Conservation (phyloP, 805 yeast species). For the Yamadazyma sp. region DNA sequence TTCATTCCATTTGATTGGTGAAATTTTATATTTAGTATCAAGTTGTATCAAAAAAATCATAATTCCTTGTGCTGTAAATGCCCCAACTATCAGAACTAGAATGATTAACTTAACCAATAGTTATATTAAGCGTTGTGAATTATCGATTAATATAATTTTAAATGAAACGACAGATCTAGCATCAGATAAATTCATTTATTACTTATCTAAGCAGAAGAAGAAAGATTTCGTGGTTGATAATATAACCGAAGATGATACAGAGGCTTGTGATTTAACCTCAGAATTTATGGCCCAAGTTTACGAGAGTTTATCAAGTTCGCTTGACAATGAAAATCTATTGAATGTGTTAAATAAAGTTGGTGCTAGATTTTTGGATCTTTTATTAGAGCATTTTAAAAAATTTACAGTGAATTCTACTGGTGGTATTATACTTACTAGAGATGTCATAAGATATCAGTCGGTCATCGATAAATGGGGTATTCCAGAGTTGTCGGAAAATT, state of each 20-base stretch:
- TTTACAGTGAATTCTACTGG: conserved; percentile 78
- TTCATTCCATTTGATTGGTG: conserved; percentile 52
- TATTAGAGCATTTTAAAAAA: conserved; percentile 71
- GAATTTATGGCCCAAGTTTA: conserved; percentile 46
- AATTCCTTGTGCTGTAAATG: conserved; percentile 66
- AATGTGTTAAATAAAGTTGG: conserved; percentile 58
- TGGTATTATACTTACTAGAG: conserved; percentile 78
- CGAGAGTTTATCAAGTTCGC: conserved; percentile 35
- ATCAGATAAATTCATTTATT: conserved; percentile 44
- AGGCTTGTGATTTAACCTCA: conserved; percentile 63
- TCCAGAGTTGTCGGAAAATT: conserved; percentile 56
- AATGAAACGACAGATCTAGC: conserved; percentile 55
- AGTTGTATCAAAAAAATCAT: conserved; percentile 72
- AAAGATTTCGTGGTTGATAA: conserved; percentile 59
- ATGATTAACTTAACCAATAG: conserved; percentile 62
- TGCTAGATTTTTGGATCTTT: conserved; percentile 48
- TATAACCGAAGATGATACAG: conserved; percentile 53
- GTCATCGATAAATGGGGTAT: conserved; percentile 67
- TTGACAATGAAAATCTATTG: conserved; percentile 43
- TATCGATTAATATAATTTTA: conserved; percentile 60
- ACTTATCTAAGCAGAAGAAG: conserved; percentile 63
- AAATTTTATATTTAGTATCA: conserved; percentile 62
- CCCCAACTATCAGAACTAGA: conserved; percentile 54
- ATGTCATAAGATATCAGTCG: conserved; percentile 72
- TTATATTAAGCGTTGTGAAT: conserved; percentile 58